These are phyloP conservation scores for Boletus fagicola DNA, from an alignment of 768 basidiomycete species.

Conservation along the genomic window DNA sequence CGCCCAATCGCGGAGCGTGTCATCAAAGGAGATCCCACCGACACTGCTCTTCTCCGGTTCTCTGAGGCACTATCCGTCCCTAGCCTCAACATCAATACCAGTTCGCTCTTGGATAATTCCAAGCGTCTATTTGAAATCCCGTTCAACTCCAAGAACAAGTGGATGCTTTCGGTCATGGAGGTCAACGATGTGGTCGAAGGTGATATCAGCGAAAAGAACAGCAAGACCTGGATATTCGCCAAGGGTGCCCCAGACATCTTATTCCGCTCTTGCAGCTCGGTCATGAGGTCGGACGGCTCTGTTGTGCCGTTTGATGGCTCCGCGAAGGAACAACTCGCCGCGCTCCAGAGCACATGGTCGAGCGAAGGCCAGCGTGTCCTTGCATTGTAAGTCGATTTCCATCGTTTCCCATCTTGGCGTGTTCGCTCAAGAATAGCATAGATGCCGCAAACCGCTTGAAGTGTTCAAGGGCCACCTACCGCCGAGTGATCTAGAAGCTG, in stretches of 20 bases:
- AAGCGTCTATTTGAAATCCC: conserved; percentile 38
- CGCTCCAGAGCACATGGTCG: conserved; percentile 43
- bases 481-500: conserved; percentile 35
- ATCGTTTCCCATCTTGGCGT: neutral
- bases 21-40: conserved; percentile 50
- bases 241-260: conserved; percentile 64
- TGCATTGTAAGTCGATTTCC: conserved; percentile 33
- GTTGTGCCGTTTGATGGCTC: conserved; percentile 30
- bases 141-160: conserved; percentile 55
- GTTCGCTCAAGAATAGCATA: conserved; percentile 7
- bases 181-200: conserved; percentile 18
- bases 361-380: conserved; percentile 53
- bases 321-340: conserved; percentile 20
- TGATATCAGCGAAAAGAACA: conserved; percentile 6
- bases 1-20: conserved; percentile 33
- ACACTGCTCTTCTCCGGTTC: conserved; percentile 53
- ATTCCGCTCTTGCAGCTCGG: conserved; percentile 38
- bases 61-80: conserved; percentile 34
- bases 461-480: conserved; percentile 28
- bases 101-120: conserved; percentile 23
- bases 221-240: conserved; percentile 39
- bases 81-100: conserved; percentile 19
- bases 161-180: conserved; percentile 49
- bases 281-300: conserved; percentile 35
- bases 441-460: conserved; percentile 32